phyloP scores from a whole-genome alignment of 2,329 filamentous ascomycete species.

The Beauveria brongniartii region DNA sequence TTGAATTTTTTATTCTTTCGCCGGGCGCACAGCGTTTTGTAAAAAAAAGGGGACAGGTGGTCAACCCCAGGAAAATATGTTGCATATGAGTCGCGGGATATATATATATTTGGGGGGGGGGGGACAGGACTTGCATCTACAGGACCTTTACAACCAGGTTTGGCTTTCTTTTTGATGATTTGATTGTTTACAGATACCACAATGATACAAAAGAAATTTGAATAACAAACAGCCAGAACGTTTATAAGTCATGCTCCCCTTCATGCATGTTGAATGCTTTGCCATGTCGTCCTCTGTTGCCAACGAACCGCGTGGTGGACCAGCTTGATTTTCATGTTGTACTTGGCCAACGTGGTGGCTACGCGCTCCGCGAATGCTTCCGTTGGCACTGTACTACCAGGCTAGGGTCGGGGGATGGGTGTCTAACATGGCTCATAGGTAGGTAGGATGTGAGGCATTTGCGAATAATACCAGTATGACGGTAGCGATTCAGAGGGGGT shows the following conservation, averaged over 20 bases:
- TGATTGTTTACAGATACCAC: conserved; percentile 7
- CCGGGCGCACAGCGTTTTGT: not conserved
- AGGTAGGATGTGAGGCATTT: not conserved
- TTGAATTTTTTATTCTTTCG: conserved; percentile 1
- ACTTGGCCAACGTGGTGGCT: not conserved
- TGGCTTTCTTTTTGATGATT: conserved; percentile 3
- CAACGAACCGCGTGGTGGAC: not conserved
- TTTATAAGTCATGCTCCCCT: too few species aligned
- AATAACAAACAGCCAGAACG: not conserved
- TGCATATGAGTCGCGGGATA: conserved; percentile 2
- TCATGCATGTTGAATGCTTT: too few species aligned
- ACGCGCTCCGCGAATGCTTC: not conserved
- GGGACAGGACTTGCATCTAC: not conserved
- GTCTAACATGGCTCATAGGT: not conserved
- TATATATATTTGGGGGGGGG: not conserved
- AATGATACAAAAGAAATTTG: not conserved
- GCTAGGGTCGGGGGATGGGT: not conserved
- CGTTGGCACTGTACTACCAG: not conserved
- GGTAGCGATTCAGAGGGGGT: not conserved
- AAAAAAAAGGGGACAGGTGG: too few species aligned
- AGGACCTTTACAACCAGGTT: not conserved
- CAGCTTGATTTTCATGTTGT: not conserved
- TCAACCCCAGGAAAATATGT: not conserved
- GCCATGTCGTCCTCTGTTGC: not conserved
- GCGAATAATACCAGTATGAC: not conserved